Conservation (phyloP, 2,329 filamentous ascomycete species). For the Thyridium curvatum region DNA sequence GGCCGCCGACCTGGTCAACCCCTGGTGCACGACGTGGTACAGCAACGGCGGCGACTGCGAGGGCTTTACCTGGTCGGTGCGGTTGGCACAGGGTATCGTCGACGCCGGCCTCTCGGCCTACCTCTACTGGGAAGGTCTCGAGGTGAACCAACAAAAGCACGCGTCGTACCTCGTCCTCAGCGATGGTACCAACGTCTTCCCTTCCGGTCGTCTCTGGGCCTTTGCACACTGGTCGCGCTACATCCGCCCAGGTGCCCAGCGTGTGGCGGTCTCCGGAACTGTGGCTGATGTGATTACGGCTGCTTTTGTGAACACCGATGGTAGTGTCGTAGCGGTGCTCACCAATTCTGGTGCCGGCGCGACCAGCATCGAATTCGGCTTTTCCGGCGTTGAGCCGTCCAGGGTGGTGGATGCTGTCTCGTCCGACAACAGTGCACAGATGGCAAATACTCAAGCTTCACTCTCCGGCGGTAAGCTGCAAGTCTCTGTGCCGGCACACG, state of each 20-base stretch:
- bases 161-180: constrained; percentile 19
- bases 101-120: constrained; percentile 38
- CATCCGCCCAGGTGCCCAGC: constrained; percentile 22
- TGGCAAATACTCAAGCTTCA: constrained; percentile 9
- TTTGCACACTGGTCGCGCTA: constrained; percentile 25
- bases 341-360: constrained; percentile 13
- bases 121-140: constrained; percentile 40
- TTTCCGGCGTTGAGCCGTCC: constrained; percentile 17
- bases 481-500: constrained; percentile 11
- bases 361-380: constrained; percentile 14
- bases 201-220: constrained; percentile 21
- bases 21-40: constrained; percentile 25
- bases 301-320: constrained; percentile 23
- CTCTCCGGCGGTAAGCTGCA: constrained; percentile 8
- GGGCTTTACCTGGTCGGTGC: constrained; percentile 41
- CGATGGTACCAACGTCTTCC: constrained; percentile 11
- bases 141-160: constrained; percentile 17
- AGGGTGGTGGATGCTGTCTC: constrained; percentile 22
- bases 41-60: constrained; percentile 32
- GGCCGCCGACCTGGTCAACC: too few relatives aligned
- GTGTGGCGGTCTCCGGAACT: constrained; percentile 15
- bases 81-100: constrained; percentile 35
- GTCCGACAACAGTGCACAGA: constrained; percentile 24
- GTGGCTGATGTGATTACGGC: constrained; percentile 16
- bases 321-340: constrained; percentile 22